Percentiles rank a stretch among this genome's conserved stretches.
These are phyloP conservation scores for Yueomyces sinensis DNA, from an alignment of 805 yeast species.

Conservation along the genomic window DNA sequence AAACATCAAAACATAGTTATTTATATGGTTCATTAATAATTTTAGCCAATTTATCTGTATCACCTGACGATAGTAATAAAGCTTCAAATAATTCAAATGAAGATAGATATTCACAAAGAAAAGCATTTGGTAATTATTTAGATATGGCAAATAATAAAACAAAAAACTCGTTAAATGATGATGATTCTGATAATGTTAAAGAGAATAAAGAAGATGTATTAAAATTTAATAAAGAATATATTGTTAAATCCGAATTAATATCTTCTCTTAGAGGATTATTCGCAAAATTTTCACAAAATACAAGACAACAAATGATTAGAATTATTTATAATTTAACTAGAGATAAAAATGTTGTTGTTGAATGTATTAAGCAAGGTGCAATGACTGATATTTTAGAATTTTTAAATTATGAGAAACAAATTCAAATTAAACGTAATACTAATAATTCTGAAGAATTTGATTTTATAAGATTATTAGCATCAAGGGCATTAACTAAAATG, in stretches of 20 bases:
- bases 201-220: conserved; percentile 11
- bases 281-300: conserved; percentile 8
- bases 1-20: conserved; percentile 6
- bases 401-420: conserved; percentile 7
- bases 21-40: conserved; percentile 24
- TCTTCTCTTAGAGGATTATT: conserved; percentile 9
- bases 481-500: conserved; percentile 31
- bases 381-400: conserved; percentile 28
- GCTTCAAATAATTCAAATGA: conserved; percentile 13
- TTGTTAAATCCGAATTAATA: conserved; percentile 12
- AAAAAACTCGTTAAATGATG: conserved; percentile 10
- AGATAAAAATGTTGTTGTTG: conserved; percentile 10
- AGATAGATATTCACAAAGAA: conserved; percentile 2
- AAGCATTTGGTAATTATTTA: conserved; percentile 20
- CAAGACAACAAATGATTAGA: conserved; percentile 22
- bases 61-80: conserved; percentile 11
- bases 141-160: neutral
- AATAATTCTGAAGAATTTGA: conserved; percentile 4
- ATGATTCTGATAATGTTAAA: conserved; percentile 5
- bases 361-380: conserved; percentile 35
- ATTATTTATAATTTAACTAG: conserved; percentile 22
- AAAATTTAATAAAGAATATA: conserved; percentile 9
- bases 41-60: conserved; percentile 21
- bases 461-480: conserved; percentile 23
- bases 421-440: conserved; percentile 1